These are phyloP conservation scores for Fusarium euwallaceae DNA, from an alignment of 2,329 filamentous ascomycete genomes.

Conservation along the genomic window DNA sequence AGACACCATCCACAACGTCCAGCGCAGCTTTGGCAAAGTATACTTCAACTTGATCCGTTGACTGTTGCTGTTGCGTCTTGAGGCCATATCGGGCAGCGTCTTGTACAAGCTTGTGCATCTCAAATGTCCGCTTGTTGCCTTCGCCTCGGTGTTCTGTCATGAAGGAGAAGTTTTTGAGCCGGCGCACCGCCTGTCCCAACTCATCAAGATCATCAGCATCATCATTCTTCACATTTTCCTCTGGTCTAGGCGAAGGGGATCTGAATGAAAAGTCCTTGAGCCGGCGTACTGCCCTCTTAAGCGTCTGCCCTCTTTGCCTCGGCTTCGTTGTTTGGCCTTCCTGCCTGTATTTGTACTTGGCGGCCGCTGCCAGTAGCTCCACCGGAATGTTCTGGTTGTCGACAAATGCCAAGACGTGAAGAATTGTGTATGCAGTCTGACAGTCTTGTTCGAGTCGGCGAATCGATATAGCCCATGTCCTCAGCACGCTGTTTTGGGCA, in stretches of 20 bases:
- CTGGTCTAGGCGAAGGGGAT: not conserved
- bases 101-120: conserved; percentile 51
- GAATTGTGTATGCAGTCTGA: conserved; percentile 45
- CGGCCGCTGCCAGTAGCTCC: conserved; percentile 43
- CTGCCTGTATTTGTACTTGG: not conserved
- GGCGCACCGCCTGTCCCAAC: conserved; percentile 19
- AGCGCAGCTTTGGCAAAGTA: conserved; percentile 44
- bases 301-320: not conserved
- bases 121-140: conserved; percentile 33
- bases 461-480: conserved; percentile 53
- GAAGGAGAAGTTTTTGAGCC: conserved; percentile 53
- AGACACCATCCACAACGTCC: conserved; percentile 28
- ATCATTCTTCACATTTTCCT: not conserved
- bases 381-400: conserved; percentile 50
- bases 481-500: conserved; percentile 50
- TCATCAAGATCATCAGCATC: not conserved
- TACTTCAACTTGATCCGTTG: not conserved
- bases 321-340: conserved; percentile 27
- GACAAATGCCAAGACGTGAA: conserved; percentile 50
- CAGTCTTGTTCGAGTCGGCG: conserved; percentile 47
- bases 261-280: conserved; percentile 52
- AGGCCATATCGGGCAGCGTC: conserved; percentile 44
- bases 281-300: conserved; percentile 24
- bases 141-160: conserved; percentile 28
- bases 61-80: not conserved